Percentiles rank a stretch among this genome's conserved stretches.
Conservation (phyloP, 169 alveolate species). For the Cryptosporidium andersoni region DNA sequence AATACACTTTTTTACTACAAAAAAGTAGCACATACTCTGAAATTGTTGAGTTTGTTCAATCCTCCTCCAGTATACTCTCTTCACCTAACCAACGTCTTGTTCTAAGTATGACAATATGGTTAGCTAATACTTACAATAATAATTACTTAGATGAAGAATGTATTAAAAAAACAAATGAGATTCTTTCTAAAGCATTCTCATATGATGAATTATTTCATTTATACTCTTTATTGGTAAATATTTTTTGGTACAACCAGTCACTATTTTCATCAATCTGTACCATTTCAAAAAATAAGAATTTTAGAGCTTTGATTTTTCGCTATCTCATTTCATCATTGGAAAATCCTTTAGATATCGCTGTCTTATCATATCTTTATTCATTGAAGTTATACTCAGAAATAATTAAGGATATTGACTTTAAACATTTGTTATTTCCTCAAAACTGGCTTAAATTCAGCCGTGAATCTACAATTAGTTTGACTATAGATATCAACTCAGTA, state of each 20-base stretch:
- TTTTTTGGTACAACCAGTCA: slow-evolving; percentile 15
- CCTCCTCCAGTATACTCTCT: no score
- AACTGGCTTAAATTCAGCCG: slow-evolving; percentile 7
- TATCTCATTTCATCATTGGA: background rate
- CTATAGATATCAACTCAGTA: background rate
- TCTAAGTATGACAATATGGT: no score
- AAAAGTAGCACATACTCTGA: no score
- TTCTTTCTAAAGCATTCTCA: background rate
- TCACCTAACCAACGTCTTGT: no score
- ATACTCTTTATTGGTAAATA: slow-evolving; percentile 12
- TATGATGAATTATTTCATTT: slow-evolving; percentile 5
- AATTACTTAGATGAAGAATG: no score
- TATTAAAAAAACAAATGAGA: no score
- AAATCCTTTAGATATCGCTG: slow-evolving; percentile 16
- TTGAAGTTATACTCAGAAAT: slow-evolving; percentile 10
- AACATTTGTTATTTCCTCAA: background rate
- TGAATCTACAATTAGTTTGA: background rate
- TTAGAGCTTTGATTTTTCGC: slow-evolving; percentile 1
- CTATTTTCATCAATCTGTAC: background rate
- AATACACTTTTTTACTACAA: no score
- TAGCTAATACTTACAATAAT: no score
- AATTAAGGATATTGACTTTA: background rate
- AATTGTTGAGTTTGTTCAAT: no score
- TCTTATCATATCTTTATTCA: slow-evolving; percentile 31
- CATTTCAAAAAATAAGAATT: background rate